Evolutionary conservation across 2,329 filamentous ascomycete genomes (phyloP).

Genomic region (Paecilomyces niveus): DNA sequence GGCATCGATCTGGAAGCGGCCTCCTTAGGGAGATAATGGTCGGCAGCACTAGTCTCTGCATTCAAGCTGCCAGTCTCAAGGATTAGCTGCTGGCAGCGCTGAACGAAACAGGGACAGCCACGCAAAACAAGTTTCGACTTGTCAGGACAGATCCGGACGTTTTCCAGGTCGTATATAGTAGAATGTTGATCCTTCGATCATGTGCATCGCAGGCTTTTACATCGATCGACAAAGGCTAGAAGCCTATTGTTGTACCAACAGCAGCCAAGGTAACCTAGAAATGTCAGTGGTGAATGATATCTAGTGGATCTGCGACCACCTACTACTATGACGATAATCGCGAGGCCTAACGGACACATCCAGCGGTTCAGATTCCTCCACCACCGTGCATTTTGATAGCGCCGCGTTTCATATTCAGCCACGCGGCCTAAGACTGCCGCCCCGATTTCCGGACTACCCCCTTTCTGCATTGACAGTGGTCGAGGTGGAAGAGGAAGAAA

Average conservation of each 20-base stretch:
- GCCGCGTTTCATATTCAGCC: constrained; percentile 39
- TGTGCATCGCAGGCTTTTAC: not conserved
- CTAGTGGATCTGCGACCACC: constrained; percentile 18
- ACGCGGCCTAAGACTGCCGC: constrained; percentile 39
- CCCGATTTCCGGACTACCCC: constrained; percentile 33
- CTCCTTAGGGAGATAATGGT: not conserved
- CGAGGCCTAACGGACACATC: constrained; percentile 52
- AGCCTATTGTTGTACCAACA: constrained; percentile 9
- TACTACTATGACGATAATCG: constrained; percentile 50
- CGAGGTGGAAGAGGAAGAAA: constrained; percentile 63
- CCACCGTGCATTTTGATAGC: constrained; percentile 55
- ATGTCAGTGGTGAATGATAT: not conserved
- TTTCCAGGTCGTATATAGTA: not conserved
- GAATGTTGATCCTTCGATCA: not conserved
- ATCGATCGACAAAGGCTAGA: not conserved
- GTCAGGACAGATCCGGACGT: not conserved
- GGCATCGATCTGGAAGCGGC: not conserved
- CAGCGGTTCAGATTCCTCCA: constrained; percentile 57
- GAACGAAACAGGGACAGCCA: not conserved
- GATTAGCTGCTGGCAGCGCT: not conserved
- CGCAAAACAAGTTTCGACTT: not conserved
- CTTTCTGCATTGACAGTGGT: constrained; percentile 47
- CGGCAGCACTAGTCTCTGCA: not conserved
- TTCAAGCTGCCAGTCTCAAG: not conserved
- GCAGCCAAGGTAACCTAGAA: constrained; percentile 7